Evolutionary conservation across 2,329 filamentous ascomycete species (phyloP).

Genomic region (Huntiella moniliformis): DNA sequence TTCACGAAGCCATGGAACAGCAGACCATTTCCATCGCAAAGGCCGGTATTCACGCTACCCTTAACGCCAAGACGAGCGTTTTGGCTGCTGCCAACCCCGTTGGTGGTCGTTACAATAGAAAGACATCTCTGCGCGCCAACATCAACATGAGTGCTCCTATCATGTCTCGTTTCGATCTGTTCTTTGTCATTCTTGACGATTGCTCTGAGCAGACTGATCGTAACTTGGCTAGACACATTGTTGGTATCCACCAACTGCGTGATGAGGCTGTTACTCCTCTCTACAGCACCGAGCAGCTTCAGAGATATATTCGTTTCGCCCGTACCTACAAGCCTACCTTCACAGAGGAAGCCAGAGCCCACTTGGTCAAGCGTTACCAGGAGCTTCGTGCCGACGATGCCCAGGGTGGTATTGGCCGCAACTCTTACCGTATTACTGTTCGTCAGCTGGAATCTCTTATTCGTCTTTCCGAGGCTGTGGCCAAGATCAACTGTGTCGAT

Average conservation of each 20-base stretch:
- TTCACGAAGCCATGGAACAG: constrained; percentile 99
- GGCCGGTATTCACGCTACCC: constrained; percentile 90
- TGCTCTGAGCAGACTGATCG: constrained; percentile 85
- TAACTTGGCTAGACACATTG: constrained; percentile 85
- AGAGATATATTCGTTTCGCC: constrained; percentile 93
- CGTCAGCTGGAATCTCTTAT: constrained; percentile 93
- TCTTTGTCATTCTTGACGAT: constrained; percentile 94
- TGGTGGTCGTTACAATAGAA: constrained; percentile 90
- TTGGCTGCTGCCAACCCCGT: constrained; percentile 93
- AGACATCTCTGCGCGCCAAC: constrained; percentile 79
- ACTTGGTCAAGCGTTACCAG: constrained; percentile 86
- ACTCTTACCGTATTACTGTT: constrained; percentile 94
- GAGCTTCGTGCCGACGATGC: constrained; percentile 84
- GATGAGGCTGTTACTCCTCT: constrained; percentile 84
- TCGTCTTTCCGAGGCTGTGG: constrained; percentile 88
- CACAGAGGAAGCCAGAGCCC: constrained; percentile 64
- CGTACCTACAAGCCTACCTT: constrained; percentile 88
- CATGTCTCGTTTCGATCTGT: constrained; percentile 98
- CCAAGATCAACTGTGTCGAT: constrained; percentile 89
- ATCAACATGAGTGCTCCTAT: constrained; percentile 98
- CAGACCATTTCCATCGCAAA: constrained; percentile 98
- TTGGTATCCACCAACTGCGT: constrained; percentile 77
- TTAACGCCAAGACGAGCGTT: constrained; percentile 90
- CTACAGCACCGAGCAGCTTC: constrained; percentile 88
- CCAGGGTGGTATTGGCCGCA: constrained; percentile 81